Conservation (phyloP, 306 rosid genomes). For the Vigna radiata region DNA sequence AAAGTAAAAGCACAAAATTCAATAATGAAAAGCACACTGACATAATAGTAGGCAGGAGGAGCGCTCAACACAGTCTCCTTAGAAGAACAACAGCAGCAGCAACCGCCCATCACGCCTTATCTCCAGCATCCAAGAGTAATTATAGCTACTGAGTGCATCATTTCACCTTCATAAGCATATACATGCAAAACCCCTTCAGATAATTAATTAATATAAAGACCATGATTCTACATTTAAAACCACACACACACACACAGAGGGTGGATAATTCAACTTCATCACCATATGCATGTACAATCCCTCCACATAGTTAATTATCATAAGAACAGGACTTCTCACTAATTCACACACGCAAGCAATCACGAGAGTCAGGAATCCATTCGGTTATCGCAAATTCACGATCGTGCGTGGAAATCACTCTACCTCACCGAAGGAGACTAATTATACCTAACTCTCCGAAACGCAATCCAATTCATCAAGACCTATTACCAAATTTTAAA, state of each 20-base stretch:
- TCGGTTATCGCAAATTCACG: slow-evolving; percentile 17
- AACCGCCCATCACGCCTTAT: slow-evolving; percentile 82
- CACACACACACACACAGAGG: not conserved
- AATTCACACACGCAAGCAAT: not conserved
- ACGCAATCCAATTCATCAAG: slow-evolving; percentile 23
- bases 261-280: slow-evolving; percentile 64
- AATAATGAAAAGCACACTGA: slow-evolving; percentile 45
- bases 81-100: slow-evolving; percentile 71
- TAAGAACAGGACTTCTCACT: not conserved
- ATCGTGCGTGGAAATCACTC: slow-evolving; percentile 39
- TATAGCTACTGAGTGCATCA: slow-evolving; percentile 45
- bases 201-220: slow-evolving; percentile 6
- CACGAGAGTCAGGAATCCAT: not conserved
- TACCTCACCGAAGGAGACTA: slow-evolving; percentile 20
- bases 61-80: slow-evolving; percentile 57
- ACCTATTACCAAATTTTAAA: not conserved
- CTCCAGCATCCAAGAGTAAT: slow-evolving; percentile 45
- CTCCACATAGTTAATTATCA: not conserved
- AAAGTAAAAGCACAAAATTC: slow-evolving; percentile 17
- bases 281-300: slow-evolving; percentile 34
- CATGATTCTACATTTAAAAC: slow-evolving; percentile 15
- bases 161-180: slow-evolving; percentile 60
- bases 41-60: slow-evolving; percentile 68
- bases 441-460: not conserved
- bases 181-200: slow-evolving; percentile 35